phyloP scores from a whole-genome alignment of 768 basidiomycete genomes.

The Vishniacozyma victoriae region DNA sequence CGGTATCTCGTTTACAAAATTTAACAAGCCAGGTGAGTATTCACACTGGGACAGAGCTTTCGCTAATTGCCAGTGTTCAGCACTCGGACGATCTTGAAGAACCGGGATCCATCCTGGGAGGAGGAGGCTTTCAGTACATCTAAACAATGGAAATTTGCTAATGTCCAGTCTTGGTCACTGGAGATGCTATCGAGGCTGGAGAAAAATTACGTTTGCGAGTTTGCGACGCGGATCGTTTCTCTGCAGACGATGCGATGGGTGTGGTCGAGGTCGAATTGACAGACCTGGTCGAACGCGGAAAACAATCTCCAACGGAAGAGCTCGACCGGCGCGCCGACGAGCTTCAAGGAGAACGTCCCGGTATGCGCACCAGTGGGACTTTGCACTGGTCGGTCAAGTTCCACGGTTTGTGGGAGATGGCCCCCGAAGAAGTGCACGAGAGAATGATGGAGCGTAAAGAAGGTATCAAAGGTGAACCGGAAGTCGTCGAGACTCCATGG shows the following conservation, averaged over 20 bases:
- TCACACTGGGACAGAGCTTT: neutral
- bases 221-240: slow-evolving; percentile 44
- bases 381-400: slow-evolving; percentile 42
- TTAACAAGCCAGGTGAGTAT: slow-evolving; percentile 36
- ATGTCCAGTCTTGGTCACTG: slow-evolving; percentile 34
- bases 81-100: slow-evolving; percentile 43
- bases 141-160: neutral
- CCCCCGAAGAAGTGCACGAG: slow-evolving; percentile 17
- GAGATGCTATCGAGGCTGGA: slow-evolving; percentile 43
- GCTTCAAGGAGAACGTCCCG: slow-evolving; percentile 22
- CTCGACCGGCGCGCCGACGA: slow-evolving; percentile 17
- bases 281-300: slow-evolving; percentile 26
- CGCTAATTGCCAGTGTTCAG: slow-evolving; percentile 27
- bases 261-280: slow-evolving; percentile 44
- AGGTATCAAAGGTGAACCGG: slow-evolving; percentile 10
- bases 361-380: slow-evolving; percentile 32
- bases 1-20: slow-evolving; percentile 39
- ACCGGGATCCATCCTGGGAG: slow-evolving; percentile 44
- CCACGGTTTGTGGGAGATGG: slow-evolving; percentile 43
- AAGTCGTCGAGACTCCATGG: slow-evolving; percentile 11
- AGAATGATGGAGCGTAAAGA: slow-evolving; percentile 8
- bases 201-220: slow-evolving; percentile 39
- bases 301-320: slow-evolving; percentile 2
- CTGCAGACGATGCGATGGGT: slow-evolving; percentile 44
- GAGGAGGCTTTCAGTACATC: slow-evolving; percentile 43